Conservation (phyloP, 1,284 basidiomycete genomes). For the Ceratobasidium sp. region DNA sequence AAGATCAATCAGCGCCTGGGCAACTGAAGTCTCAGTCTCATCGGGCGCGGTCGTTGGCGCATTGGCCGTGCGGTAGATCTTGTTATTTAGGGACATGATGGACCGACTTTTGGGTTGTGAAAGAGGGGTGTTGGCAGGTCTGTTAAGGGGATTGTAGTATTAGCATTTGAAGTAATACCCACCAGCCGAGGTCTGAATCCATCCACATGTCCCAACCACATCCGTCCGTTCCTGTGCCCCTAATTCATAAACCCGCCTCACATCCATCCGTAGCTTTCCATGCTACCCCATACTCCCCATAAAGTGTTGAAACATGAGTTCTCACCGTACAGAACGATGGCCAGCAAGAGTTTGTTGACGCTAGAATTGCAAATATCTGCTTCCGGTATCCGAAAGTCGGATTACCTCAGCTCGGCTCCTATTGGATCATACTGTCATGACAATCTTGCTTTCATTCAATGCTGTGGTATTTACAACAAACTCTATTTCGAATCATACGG, state of each 20-base stretch:
- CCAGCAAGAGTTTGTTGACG: conserved; percentile 30
- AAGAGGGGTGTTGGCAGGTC: conserved; percentile 14
- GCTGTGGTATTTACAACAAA: not conserved
- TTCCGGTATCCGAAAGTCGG: conserved; percentile 17
- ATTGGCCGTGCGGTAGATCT: conserved; percentile 97
- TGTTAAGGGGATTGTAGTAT: not conserved
- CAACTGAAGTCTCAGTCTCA: conserved; percentile 93
- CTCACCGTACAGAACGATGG: conserved; percentile 43
- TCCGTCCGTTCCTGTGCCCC: conserved; percentile 11
- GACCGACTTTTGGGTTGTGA: conserved; percentile 32
- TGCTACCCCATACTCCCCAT: not conserved
- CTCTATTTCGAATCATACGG: not conserved
- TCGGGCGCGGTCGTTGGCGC: conserved; percentile 91
- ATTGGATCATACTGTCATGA: not conserved
- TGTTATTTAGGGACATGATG: conserved; percentile 61
- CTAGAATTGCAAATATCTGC: conserved; percentile 16
- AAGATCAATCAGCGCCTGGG: conserved; percentile 97
- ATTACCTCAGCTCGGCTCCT: conserved; percentile 24
- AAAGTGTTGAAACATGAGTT: conserved; percentile 24
- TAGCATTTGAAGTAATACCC: not conserved
- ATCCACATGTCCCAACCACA: conserved; percentile 24
- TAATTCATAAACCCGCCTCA: not conserved
- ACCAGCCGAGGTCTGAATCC: conserved; percentile 13
- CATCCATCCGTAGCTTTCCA: not conserved
- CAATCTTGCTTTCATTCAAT: conserved; percentile 1